Evolutionary conservation across 306 rosid genomes (phyloP).

Genomic region (Cotoneaster glaucophyllus): DNA sequence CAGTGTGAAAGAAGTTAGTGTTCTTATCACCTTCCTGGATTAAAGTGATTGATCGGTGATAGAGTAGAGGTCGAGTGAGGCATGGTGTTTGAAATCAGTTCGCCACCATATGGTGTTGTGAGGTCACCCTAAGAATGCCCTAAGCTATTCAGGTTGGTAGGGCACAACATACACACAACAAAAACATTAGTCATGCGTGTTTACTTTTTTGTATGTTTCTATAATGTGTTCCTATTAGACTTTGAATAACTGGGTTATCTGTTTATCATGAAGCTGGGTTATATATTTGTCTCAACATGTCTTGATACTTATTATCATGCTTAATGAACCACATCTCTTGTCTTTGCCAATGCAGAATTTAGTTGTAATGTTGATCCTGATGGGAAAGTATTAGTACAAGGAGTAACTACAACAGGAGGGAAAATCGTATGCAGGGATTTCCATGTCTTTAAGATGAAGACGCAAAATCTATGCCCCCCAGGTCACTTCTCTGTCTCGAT

Average conservation of each 20-base stretch:
- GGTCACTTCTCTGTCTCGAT: constrained; percentile 65
- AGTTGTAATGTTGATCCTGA: constrained; percentile 53
- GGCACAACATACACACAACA: too few relatives aligned
- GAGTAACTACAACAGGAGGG: constrained; percentile 76
- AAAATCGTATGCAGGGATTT: constrained; percentile 50
- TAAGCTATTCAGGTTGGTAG: too few relatives aligned
- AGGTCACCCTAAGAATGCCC: too few relatives aligned
- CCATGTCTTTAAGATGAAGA: constrained; percentile 69
- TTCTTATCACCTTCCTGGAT: too few relatives aligned
- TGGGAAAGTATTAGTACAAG: constrained; percentile 52
- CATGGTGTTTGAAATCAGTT: too few relatives aligned
- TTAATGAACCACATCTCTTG: constrained; percentile 8
- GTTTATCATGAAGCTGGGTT: not conserved
- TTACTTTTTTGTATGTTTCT: not conserved
- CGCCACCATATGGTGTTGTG: too few relatives aligned
- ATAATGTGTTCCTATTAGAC: not conserved
- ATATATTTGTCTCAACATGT: not conserved
- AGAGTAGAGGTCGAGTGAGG: too few relatives aligned
- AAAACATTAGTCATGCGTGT: not conserved
- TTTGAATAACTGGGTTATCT: not conserved
- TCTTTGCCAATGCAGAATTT: constrained; percentile 53
- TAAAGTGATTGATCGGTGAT: too few relatives aligned
- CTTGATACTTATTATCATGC: not conserved
- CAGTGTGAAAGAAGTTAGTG: too few relatives aligned
- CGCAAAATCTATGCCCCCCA: constrained; percentile 68